These are phyloP conservation scores for Pugionium cornutum DNA, from an alignment of 345 rosid genomes.

Conservation along the genomic window DNA sequence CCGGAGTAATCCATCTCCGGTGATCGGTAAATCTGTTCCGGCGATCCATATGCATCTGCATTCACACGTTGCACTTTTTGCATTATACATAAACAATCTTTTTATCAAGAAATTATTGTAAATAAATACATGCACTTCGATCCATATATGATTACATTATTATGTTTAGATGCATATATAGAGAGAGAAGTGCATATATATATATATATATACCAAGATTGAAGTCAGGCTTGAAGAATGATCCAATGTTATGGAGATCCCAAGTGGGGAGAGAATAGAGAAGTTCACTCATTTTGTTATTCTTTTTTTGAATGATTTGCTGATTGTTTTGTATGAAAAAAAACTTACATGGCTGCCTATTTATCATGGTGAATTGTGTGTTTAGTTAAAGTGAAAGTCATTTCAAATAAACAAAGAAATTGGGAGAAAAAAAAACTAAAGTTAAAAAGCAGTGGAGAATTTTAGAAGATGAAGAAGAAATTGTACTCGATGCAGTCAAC, in stretches of 20 bases:
- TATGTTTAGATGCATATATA: not conserved
- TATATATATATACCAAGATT: conserved; percentile 48
- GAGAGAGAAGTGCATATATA: too few species aligned
- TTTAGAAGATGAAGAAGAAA: conserved; percentile 44
- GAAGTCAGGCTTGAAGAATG: conserved; percentile 77
- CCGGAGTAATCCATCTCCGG: conserved; percentile 47
- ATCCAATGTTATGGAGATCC: conserved; percentile 67
- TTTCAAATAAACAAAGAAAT: conserved; percentile 18
- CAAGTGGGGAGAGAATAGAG: conserved; percentile 60
- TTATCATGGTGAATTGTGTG: conserved; percentile 41
- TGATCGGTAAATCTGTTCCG: conserved; percentile 40
- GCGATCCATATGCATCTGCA: conserved; percentile 31
- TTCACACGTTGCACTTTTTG: conserved; percentile 6
- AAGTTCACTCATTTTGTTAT: conserved; percentile 48
- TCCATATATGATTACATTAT: conserved; percentile 14
- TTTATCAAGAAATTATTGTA: not conserved
- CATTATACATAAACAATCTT: not conserved
- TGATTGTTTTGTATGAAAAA: conserved; percentile 28
- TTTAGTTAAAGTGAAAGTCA: conserved; percentile 28
- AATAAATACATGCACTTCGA: conserved; percentile 14
- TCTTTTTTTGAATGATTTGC: not conserved
- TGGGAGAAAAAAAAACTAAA: conserved; percentile 22
- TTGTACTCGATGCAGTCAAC: conserved; percentile 59
- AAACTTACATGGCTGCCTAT: conserved; percentile 26
- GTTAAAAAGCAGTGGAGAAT: conserved; percentile 31